Percentiles rank a stretch among this genome's conserved stretches.
phyloP scores from a whole-genome alignment of 129 eudicot species.

The Pulicaria dysenterica region DNA sequence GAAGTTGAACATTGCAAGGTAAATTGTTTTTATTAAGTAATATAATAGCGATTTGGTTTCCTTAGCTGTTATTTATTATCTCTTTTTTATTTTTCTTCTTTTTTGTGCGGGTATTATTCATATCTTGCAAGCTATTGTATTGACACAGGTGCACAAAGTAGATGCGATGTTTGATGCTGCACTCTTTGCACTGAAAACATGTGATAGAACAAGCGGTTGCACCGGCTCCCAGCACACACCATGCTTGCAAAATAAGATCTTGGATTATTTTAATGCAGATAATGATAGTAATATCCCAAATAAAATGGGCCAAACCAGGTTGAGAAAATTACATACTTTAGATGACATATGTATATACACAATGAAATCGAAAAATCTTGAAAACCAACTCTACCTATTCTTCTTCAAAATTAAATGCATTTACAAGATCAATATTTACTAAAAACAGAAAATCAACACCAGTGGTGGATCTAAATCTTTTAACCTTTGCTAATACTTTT shows the following conservation, averaged over 20 bases:
- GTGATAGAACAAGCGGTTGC: slow-evolving; percentile 72
- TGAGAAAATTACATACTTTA: not conserved
- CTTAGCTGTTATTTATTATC: not conserved
- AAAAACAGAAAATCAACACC: not conserved
- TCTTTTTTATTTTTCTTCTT: not conserved
- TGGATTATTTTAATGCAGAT: slow-evolving; percentile 64
- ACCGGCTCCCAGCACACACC: slow-evolving; percentile 61
- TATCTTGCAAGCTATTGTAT: slow-evolving; percentile 18
- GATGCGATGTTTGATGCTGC: slow-evolving; percentile 84
- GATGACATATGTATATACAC: not conserved
- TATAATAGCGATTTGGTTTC: not conserved
- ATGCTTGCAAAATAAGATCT: slow-evolving; percentile 74
- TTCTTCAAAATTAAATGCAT: not conserved
- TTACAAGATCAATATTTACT: not conserved
- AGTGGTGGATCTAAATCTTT: no score
- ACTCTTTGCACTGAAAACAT: slow-evolving; percentile 60
- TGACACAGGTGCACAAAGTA: slow-evolving; percentile 62
- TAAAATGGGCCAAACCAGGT: slow-evolving; percentile 71
- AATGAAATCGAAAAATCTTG: not conserved
- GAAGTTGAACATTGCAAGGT: slow-evolving; percentile 92
- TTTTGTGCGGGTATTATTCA: not conserved
- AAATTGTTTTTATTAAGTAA: slow-evolving; percentile 21
- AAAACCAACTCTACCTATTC: not conserved
- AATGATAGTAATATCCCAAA: slow-evolving; percentile 45
- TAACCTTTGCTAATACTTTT: not conserved